phyloP scores from a whole-genome alignment of 1,284 basidiomycete species.

The Trichosporon sp. region DNA sequence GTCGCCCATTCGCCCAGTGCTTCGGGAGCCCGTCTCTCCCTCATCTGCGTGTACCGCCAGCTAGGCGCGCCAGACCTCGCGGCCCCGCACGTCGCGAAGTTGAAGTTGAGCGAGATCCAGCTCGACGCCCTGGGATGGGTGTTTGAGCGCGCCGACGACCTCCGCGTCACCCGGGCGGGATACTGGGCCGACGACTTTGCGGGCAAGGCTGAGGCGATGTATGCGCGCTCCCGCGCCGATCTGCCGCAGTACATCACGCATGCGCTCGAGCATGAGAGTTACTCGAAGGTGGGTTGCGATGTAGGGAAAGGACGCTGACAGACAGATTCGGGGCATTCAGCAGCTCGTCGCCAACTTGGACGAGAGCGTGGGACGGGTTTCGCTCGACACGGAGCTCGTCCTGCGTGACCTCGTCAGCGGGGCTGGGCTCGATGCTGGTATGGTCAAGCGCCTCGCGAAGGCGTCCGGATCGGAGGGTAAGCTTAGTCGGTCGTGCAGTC shows the following conservation, averaged over 20 bases:
- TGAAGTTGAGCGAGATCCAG: slow-evolving; percentile 46
- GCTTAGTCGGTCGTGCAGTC: not conserved
- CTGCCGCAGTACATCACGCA: slow-evolving; percentile 48
- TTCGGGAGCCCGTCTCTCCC: slow-evolving; percentile 38
- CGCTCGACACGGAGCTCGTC: slow-evolving; percentile 37
- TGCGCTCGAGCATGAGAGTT: slow-evolving; percentile 46
- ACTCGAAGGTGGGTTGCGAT: slow-evolving; percentile 30
- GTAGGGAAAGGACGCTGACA: not conserved
- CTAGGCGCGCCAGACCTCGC: slow-evolving; percentile 38
- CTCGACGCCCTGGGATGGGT: slow-evolving; percentile 47
- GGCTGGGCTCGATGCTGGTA: not conserved
- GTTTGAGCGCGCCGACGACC: slow-evolving; percentile 40
- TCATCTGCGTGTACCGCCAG: slow-evolving; percentile 44
- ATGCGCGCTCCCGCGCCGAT: slow-evolving; percentile 37
- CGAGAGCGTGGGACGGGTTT: slow-evolving; percentile 33
- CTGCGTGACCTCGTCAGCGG: slow-evolving; percentile 28
- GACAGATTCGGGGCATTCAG: slow-evolving; percentile 40
- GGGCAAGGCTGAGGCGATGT: slow-evolving; percentile 40
- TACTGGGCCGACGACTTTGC: slow-evolving; percentile 32
- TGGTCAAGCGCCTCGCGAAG: slow-evolving; percentile 15
- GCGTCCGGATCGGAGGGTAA: slow-evolving; percentile 14
- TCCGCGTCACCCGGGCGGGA: slow-evolving; percentile 34
- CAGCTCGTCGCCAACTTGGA: slow-evolving; percentile 34
- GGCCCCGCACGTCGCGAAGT: slow-evolving; percentile 30
- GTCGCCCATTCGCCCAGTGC: slow-evolving; percentile 35